Percentiles rank a stretch among this genome's conserved stretches.
Conservation (phyloP, 2,329 filamentous ascomycete species). For the Reticulascus tulasneorum region DNA sequence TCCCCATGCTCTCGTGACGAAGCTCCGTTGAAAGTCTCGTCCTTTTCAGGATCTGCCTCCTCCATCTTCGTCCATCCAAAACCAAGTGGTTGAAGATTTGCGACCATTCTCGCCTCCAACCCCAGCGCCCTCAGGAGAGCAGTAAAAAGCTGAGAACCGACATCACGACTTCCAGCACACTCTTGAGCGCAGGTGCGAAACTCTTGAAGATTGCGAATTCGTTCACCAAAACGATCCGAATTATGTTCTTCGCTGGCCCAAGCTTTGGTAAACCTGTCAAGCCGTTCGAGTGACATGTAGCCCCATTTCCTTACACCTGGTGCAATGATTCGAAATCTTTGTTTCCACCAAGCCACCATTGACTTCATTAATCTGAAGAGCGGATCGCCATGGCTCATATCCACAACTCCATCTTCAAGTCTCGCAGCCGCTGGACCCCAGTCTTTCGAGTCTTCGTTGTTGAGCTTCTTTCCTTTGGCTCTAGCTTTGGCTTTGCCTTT, state of each 20-base stretch:
- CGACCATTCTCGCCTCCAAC: constrained; percentile 77
- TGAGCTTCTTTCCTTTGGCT: constrained; percentile 31
- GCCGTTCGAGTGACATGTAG: constrained; percentile 72
- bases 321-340: constrained; percentile 70
- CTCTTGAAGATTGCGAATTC: constrained; percentile 59
- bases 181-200: constrained; percentile 66
- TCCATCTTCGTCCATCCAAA: constrained; percentile 90
- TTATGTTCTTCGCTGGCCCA: constrained; percentile 63
- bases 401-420: constrained; percentile 65
- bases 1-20: constrained; percentile 13
- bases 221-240: constrained; percentile 68
- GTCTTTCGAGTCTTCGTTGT: constrained; percentile 44
- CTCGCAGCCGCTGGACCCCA: constrained; percentile 69
- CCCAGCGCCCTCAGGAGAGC: constrained; percentile 76
- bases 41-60: constrained; percentile 59
- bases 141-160: constrained; percentile 86
- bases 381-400: constrained; percentile 81
- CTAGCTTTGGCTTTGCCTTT: constrained; percentile 31
- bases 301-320: constrained; percentile 85
- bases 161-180: constrained; percentile 78
- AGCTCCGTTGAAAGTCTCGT: constrained; percentile 8
- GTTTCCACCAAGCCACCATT: constrained; percentile 84
- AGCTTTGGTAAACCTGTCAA: constrained; percentile 70
- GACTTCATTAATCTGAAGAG: constrained; percentile 71
- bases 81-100: constrained; percentile 79